Base-by-base conservation (phyloP, 1,139 yeast genomes). In the Yamadazyma pseudoaaseri region DNA sequence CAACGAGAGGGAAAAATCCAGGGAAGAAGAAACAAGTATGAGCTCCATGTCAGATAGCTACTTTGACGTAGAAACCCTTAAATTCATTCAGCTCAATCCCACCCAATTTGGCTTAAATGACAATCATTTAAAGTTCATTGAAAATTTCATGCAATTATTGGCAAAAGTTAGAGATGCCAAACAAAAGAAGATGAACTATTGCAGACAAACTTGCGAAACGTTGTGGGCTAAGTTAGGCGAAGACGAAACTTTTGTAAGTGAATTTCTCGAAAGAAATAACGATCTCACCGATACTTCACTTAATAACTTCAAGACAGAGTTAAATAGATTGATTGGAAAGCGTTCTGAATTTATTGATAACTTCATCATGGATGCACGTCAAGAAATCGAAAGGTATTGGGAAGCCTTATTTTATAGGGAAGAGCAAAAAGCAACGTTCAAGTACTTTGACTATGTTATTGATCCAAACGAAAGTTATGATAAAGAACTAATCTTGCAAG, bases 271-370 rank as follows among this genome's bases (percentile, higher is more conserved):
- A 1, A 51, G 58, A 1, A 72, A 76, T 42, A 46, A 51, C n/a
- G 39, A 58, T 31, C 47, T 55, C 54, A 75, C 65, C 7, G 75
- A 70, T 32, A 37, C 45, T 10, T 58, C 73, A 0, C 39, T 69
- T 13, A 43, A 56, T 27, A 59, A 61, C 29, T 74, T 78, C 42
- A 72, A 76, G 39, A 47, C 49, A 26, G 92, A 87, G 49, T 56
- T 82, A 30, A 66, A 65, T 17, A 69, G 85, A 37, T 65, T 90
- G 23, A 68, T 74, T 34, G 62, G 65, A 17, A 76, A 79, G 55
- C 76, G 94, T 45, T 70, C 79, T 12, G 73, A 77, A 38, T 74
- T 73, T 43, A 76, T 89, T 23, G 82, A 83, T 36, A 76, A 75
- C 15, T 81, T 90, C 41, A 82, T 90, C 10, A 53, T 63, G 10